Evolutionary conservation across 129 eudicot genomes (phyloP).

Genomic region (Saussurea involucrata): DNA sequence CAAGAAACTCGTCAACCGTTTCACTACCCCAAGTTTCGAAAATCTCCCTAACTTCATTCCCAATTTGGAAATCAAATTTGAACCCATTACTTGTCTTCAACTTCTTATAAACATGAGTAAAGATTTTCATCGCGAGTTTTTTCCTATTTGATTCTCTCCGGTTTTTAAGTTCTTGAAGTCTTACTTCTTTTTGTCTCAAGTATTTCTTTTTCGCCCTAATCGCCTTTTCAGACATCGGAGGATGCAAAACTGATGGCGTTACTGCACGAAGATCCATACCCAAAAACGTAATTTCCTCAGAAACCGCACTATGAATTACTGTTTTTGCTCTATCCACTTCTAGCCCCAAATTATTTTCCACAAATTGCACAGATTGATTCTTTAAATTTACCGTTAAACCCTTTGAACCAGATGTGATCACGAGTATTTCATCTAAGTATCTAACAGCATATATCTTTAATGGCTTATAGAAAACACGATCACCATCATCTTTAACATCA

Average conservation of each 20-base stretch:
- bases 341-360: slow-evolving; percentile 57
- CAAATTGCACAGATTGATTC: slow-evolving; percentile 37
- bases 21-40: slow-evolving; percentile 73
- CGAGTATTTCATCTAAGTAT: slow-evolving; percentile 76
- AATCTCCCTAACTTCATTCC: slow-evolving; percentile 66
- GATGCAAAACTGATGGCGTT: slow-evolving; percentile 70
- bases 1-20: slow-evolving; percentile 54
- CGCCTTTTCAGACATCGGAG: slow-evolving; percentile 75
- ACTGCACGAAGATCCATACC: slow-evolving; percentile 92
- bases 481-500: slow-evolving; percentile 6
- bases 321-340: slow-evolving; percentile 57
- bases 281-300: slow-evolving; percentile 75
- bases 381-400: slow-evolving; percentile 61
- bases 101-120: slow-evolving; percentile 71
- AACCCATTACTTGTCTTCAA: slow-evolving; percentile 50
- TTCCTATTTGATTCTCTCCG: slow-evolving; percentile 74
- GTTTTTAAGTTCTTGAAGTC: slow-evolving; percentile 58
- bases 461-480: slow-evolving; percentile 52
- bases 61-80: slow-evolving; percentile 60
- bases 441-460: slow-evolving; percentile 80
- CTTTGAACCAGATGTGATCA: slow-evolving; percentile 80
- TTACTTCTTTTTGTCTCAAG: slow-evolving; percentile 85
- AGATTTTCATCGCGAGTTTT: slow-evolving; percentile 64
- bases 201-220: slow-evolving; percentile 79
- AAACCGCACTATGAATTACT: slow-evolving; percentile 75